Conservation (phyloP, 192 early-diverging fungal genomes). For the Umbelopsis vinacea region DNA sequence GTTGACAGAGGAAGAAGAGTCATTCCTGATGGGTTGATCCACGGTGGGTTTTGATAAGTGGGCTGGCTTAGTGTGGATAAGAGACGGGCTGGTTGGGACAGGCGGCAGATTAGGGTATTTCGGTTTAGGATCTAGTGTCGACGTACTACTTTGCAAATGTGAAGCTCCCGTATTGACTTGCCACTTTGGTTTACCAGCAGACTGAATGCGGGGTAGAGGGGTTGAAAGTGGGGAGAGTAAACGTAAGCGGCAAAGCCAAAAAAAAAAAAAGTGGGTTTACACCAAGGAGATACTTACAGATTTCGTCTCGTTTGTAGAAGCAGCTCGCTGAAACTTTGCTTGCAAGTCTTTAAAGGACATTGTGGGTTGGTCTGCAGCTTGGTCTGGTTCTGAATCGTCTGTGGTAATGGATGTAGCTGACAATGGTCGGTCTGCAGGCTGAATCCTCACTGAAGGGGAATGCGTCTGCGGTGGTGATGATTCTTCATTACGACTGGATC, state of each 20-base stretch:
- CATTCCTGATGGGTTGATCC: background rate
- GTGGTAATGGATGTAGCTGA: background rate
- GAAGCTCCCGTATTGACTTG: background rate
- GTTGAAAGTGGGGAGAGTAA: background rate
- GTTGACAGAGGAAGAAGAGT: background rate
- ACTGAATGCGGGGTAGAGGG: background rate
- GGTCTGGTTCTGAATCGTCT: background rate
- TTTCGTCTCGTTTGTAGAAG: background rate
- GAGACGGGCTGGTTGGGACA: background rate
- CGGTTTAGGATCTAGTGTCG: background rate
- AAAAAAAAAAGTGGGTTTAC: background rate
- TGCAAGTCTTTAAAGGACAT: conserved; percentile 35
- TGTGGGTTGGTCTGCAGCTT: background rate
- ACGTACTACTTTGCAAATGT: background rate
- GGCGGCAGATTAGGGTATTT: conserved; percentile 2
- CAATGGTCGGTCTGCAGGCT: background rate
- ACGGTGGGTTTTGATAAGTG: background rate
- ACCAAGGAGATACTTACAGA: background rate
- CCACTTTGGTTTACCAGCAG: background rate
- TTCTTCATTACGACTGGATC: background rate
- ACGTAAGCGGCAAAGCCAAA: background rate
- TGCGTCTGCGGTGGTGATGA: background rate
- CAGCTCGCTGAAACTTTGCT: conserved; percentile 32
- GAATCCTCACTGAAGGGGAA: background rate
- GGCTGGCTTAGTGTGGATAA: background rate